A percentile compares a stretch with the other conserved stretches of the same genome.
These are phyloP conservation scores for Aspergillus hortae DNA, from an alignment of 2,329 filamentous ascomycete genomes.

Conservation along the genomic window DNA sequence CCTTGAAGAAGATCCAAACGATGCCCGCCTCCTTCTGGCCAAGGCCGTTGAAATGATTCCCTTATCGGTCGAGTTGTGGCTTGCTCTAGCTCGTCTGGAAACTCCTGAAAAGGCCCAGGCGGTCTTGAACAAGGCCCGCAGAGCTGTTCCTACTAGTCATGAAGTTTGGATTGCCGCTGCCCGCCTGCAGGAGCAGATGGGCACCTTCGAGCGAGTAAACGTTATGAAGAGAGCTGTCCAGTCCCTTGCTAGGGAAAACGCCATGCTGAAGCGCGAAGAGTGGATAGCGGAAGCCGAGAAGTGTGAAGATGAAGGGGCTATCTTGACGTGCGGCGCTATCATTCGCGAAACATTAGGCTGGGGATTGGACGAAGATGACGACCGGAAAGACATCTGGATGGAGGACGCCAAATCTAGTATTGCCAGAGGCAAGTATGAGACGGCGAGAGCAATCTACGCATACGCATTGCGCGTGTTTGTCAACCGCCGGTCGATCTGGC, in stretches of 20 bases:
- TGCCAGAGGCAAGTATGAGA: slow-evolving; percentile 78
- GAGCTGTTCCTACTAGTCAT: slow-evolving; percentile 86
- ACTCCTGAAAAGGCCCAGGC: slow-evolving; percentile 88
- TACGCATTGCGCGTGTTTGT: slow-evolving; percentile 87
- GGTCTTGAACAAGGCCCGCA: slow-evolving; percentile 90
- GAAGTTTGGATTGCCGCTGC: slow-evolving; percentile 97
- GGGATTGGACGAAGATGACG: slow-evolving; percentile 91
- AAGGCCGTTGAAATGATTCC: slow-evolving; percentile 96
- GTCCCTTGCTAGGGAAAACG: slow-evolving; percentile 81
- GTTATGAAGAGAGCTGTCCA: slow-evolving; percentile 95
- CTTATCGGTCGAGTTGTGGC: slow-evolving; percentile 88
- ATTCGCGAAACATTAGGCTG: slow-evolving; percentile 90
- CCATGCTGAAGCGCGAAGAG: slow-evolving; percentile 95
- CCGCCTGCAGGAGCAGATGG: slow-evolving; percentile 83
- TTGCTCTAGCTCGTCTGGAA: slow-evolving; percentile 86
- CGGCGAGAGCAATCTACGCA: slow-evolving; percentile 87
- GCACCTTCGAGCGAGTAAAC: slow-evolving; percentile 73
- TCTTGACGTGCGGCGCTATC: slow-evolving; percentile 82
- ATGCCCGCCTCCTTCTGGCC: slow-evolving; percentile 82
- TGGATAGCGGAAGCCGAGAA: slow-evolving; percentile 95
- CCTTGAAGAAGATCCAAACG: slow-evolving; percentile 81
- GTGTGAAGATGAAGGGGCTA: slow-evolving; percentile 86
- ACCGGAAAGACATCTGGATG: slow-evolving; percentile 92
- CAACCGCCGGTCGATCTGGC: slow-evolving; percentile 83
- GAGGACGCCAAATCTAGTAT: slow-evolving; percentile 85